Evolutionary conservation across 2,329 filamentous ascomycete genomes (phyloP), one percentile per base, ranked within the genome.

Genomic region (Cladosporium cucumerinum): DNA sequence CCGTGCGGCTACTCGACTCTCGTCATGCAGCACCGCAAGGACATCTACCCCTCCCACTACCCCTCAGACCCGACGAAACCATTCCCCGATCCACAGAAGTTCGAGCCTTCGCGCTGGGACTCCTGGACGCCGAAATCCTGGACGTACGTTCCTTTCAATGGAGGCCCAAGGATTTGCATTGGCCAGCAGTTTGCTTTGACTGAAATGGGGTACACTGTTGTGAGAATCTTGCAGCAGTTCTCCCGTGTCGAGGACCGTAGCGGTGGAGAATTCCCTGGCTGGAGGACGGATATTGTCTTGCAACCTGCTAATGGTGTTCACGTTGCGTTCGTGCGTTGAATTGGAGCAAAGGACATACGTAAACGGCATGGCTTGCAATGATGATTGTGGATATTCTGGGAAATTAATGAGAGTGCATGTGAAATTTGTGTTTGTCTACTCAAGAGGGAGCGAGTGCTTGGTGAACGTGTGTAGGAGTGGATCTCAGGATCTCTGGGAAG

Each of bases 131-230:
- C 82, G 0, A 81, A 80, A 67, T 69, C 71, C 14, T 85, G 82
- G 82, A 80, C 79, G 1, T 82, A 78, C 61, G 75, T 82, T 2
- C 81, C 81, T 0, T 83, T 82, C 69, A 82, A 82, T 58, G 81
- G 80, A 23, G 66, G 81, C 0, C 80, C 81, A 3, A 68, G 81
- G 1, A 82, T 82, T n/a, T 83, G 81, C 65, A 79, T 83, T 39
- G 81, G 81, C 0, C 81, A 82, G 74, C 80, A 83, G 65, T 83
- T 83, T 67, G 81, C 81, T 14, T 72, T 83, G 28, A 82, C 80
- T 0, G 81, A 83, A 69, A 80, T 83, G 78, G 80, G 73, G 2
- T 83, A 82, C 65, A 82, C 80, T 8, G 71, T 81, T 23, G 80
- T 80, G 14, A 72, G 81, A 26, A 72, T 83, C 25, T 71, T 83